These are phyloP conservation scores for Podospora fimiseda DNA, from an alignment of 495 filamentous ascomycete genomes.

Conservation along the genomic window DNA sequence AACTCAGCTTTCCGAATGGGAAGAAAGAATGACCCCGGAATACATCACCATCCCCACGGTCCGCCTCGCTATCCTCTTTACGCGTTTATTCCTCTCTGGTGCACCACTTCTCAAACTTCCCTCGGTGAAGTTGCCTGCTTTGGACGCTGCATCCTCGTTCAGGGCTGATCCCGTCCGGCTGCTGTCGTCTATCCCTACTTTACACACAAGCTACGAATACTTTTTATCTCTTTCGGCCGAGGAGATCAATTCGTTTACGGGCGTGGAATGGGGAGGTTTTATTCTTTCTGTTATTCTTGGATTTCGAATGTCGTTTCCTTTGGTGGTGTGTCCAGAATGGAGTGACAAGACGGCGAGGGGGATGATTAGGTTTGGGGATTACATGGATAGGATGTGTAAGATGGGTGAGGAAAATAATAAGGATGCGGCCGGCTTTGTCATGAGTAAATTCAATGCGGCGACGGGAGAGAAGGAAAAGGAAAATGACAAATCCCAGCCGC, in stretches of 20 bases:
- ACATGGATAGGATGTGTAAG: conserved; percentile 25
- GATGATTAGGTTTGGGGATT: conserved; percentile 26
- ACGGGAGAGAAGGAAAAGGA: conserved; percentile 4
- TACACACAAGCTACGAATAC: conserved; percentile 27
- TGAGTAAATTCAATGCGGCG: background rate
- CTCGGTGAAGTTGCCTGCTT: conserved; percentile 5
- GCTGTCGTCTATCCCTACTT: conserved; percentile 6
- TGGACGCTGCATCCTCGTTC: conserved; percentile 2
- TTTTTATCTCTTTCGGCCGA: conserved; percentile 15
- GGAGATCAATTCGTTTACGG: conserved; percentile 27
- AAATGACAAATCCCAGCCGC: background rate
- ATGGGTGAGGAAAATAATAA: background rate
- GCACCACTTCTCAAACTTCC: conserved; percentile 29
- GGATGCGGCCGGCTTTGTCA: background rate
- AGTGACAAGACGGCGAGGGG: conserved; percentile 28
- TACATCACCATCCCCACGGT: conserved; percentile 23
- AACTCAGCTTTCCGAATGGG: conserved; percentile 34
- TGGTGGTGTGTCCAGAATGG: conserved; percentile 31
- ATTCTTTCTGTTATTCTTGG: conserved; percentile 34
- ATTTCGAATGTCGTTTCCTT: conserved; percentile 36
- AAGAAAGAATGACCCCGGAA: conserved; percentile 25
- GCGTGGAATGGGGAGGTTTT: conserved; percentile 29
- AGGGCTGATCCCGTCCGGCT: conserved; percentile 15
- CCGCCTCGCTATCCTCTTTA: conserved; percentile 25
- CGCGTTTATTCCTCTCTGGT: conserved; percentile 32